Base-by-base conservation (phyloP, 495 filamentous ascomycete species). In the Saxophila tyrrhenica region DNA sequence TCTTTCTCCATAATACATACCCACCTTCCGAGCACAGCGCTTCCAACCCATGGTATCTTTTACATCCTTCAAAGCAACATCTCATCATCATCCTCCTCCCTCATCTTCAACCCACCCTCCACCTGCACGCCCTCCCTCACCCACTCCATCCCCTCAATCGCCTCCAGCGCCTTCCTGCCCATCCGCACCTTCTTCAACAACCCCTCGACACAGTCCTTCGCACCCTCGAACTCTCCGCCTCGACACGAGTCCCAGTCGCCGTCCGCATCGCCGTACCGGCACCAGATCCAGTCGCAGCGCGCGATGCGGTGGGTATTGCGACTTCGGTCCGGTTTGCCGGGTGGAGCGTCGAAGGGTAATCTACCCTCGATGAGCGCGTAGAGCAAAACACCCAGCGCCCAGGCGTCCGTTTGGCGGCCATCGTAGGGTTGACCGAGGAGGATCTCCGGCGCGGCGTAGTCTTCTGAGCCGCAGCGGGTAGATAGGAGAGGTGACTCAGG, bases 401-500 rank as follows among this genome's bases (percentile, higher is more conserved):
- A 98, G 19, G 89, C 89, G 63, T 98, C 92, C 2, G 87, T 91
- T 7, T 80, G 75, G 19, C 94, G 89, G 32, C 94, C 92, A 66
- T 98, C 92, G 65, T 98, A 98, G 3, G 88, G 78, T 64, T 94
- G 89, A 19, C 89, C 89, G 75, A 98, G 87, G 21, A 98, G 83
- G 43, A 98, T 86, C 67, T 98, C 92, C 0, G 92, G 92, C 0
- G 92, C 89, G 2, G 92, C 94, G 63, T 98, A 98, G 72, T 98
- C 92, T 67, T 96, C 92, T 32, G 85, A 91, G 17, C 92, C 92
- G 65, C 92, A 98, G 15, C 91, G 78, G 13, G 90, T 95, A 42
- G 86, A 84, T 15, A 98, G 76, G 24, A 91, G 72, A 8, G 81
- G 79, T 20, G 76, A 78, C 35, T 84, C 75, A 59, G 88, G 76